Percentiles rank a stretch among this genome's conserved stretches.
Evolutionary conservation across 2,329 filamentous ascomycete genomes (phyloP).

Genomic region (Cordyceps fumosorosea): DNA sequence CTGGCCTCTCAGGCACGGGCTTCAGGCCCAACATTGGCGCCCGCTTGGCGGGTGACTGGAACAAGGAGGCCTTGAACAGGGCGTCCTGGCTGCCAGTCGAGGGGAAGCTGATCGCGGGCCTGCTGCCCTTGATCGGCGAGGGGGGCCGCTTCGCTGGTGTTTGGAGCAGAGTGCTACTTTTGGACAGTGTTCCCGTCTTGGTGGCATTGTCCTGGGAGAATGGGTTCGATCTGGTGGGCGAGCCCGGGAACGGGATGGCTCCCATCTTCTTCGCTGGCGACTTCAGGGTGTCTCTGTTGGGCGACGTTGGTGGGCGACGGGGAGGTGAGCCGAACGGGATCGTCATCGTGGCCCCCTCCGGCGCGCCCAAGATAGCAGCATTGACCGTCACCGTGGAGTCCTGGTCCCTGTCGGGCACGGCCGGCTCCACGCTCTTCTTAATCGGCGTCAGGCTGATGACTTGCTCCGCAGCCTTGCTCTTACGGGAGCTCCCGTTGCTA

Average conservation of each 20-base stretch:
- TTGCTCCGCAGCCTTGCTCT: slow-evolving; percentile 25
- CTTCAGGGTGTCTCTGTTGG: slow-evolving; percentile 48
- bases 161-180: slow-evolving; percentile 32
- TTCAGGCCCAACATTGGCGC: slow-evolving; percentile 29
- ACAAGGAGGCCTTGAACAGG: slow-evolving; percentile 37
- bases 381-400: slow-evolving; percentile 24
- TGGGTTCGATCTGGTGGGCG: slow-evolving; percentile 23
- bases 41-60: slow-evolving; percentile 48
- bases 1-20: slow-evolving; percentile 24
- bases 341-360: slow-evolving; percentile 27
- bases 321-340: slow-evolving; percentile 47
- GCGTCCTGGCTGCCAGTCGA: slow-evolving; percentile 29
- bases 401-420: slow-evolving; percentile 10
- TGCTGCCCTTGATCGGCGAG: slow-evolving; percentile 35
- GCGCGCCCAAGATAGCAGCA: slow-evolving; percentile 24
- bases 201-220: slow-evolving; percentile 10
- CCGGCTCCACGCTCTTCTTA: slow-evolving; percentile 23
- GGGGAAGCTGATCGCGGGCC: slow-evolving; percentile 16
- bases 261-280: slow-evolving; percentile 45
- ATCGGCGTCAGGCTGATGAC: slow-evolving; percentile 34
- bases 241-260: slow-evolving; percentile 24
- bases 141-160: slow-evolving; percentile 47
- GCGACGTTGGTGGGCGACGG: slow-evolving; percentile 45
- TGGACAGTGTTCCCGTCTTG: slow-evolving; percentile 23
- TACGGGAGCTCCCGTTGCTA: slow-evolving; percentile 53